Evolutionary conservation across 225 moss, liverwort and hornwort genomes (phyloP), one percentile per base, ranked within the genome.

Genomic region (Antitrichia curtipendula): DNA sequence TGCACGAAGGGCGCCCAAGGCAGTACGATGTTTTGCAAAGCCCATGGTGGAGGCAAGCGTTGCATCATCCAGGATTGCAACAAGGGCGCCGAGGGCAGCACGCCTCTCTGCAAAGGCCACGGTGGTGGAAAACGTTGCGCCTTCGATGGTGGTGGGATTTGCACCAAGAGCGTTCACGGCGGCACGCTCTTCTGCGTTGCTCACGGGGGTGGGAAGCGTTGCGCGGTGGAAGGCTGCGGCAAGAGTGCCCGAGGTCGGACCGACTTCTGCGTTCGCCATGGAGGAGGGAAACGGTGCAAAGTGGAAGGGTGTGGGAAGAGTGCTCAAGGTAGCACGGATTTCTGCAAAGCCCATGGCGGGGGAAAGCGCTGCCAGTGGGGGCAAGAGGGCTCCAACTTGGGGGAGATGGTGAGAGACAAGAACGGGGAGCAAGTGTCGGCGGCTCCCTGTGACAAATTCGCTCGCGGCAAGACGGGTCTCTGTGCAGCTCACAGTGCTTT

Each of bases 361-460:
- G 99, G 99, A 1, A 99, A 99, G 82, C 93, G 99, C 49, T 99
- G 99, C 88, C 99, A 99, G 88, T 99, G 99, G 99, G 96, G 97
- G 58, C 96, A 92, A 15, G 95, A 96, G 77, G 94, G 94, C 62
- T 95, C 94, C 40, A 93, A 92, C 76, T 92, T 95, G 69, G 90
- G 95, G 43, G 95, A 97, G 74, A 79, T 88, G 70, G 83, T 90
- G 74, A 91, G 92, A 52, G 95, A 94, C 84, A 96, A 95, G 87
- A 89, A 92, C 25, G 90, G 93, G 29, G 92, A 89, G 47, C 88
- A 87, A 78, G 91, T 92, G 53, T 85, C 91, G 9, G 77, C 63
- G 49, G 86, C 93, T 23, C 85, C 93, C 77, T 99, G 99, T 91
- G 99, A 99, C 85, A 97, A 97, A 79, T 99, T 99, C 86, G 99